Conservation (phyloP, 495 filamentous ascomycete species). For the Podospora comata region DNA sequence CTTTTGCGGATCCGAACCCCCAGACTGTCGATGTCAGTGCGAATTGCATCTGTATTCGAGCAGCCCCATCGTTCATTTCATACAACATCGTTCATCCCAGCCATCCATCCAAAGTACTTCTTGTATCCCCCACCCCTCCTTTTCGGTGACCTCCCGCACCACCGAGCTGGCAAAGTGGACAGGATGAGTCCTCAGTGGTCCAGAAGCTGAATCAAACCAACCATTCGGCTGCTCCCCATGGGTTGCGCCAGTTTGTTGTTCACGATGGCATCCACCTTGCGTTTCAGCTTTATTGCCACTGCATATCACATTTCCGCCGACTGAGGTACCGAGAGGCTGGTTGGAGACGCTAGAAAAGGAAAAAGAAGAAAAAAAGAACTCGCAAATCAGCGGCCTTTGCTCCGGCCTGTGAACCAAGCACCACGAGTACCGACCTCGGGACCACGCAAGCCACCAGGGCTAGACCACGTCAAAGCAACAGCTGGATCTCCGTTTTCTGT, state of each 20-base stretch:
- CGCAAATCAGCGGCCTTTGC: background rate
- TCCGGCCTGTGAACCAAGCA: background rate
- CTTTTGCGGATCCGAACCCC: background rate
- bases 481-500: background rate
- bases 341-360: background rate
- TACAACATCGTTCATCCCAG: background rate
- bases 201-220: background rate
- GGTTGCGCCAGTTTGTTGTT: background rate
- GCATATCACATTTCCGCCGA: background rate
- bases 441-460: background rate
- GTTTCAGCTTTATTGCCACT: background rate
- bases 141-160: background rate
- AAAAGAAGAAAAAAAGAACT: background rate
- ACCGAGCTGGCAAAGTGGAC: background rate
- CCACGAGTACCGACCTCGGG: background rate
- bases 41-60: background rate
- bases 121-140: background rate
- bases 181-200: background rate
- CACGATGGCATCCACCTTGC: background rate
- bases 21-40: background rate
- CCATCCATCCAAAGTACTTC: background rate
- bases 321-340: background rate
- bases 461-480: background rate
- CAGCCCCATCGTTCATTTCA: background rate
- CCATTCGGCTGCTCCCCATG: constrained; percentile 9